These are phyloP conservation scores for Xylariomycetidae sp. DNA, from an alignment of 2,329 filamentous ascomycete species.

Conservation along the genomic window DNA sequence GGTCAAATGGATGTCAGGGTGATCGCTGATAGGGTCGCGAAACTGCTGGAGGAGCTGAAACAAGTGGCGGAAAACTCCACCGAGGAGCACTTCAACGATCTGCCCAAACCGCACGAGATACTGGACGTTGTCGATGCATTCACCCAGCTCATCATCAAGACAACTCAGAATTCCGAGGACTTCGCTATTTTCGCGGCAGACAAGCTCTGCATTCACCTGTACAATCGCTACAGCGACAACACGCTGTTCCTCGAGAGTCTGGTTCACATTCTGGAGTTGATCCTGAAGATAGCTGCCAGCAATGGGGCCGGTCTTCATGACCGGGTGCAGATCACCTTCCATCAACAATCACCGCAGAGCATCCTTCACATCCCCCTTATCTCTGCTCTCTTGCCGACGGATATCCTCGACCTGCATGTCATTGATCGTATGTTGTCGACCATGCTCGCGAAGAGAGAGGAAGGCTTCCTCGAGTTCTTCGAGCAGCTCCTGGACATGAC, in stretches of 20 bases:
- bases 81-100: conserved; percentile 54
- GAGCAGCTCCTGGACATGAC: conserved; percentile 72
- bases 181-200: conserved; percentile 54
- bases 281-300: conserved; percentile 49
- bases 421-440: conserved; percentile 69
- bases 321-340: conserved; percentile 50
- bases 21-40: conserved; percentile 50
- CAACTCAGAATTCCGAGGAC: conserved; percentile 54
- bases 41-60: conserved; percentile 52
- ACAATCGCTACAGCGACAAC: conserved; percentile 45
- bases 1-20: conserved; percentile 45
- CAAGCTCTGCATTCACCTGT: conserved; percentile 51
- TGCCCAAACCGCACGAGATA: conserved; percentile 53
- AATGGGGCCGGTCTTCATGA: conserved; percentile 45
- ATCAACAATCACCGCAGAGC: conserved; percentile 47
- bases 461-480: conserved; percentile 72
- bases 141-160: conserved; percentile 57
- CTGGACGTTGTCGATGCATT: conserved; percentile 58
- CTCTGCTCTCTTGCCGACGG: conserved; percentile 50
- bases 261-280: conserved; percentile 54
- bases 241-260: conserved; percentile 55
- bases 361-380: conserved; percentile 54
- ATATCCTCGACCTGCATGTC: conserved; percentile 56
- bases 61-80: conserved; percentile 44
- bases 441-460: conserved; percentile 64